A percentile compares a stretch with the other conserved stretches of the same genome.
These are phyloP conservation scores for Coemansia sp. DNA, from an alignment of 192 early-diverging fungal species.

Conservation along the genomic window DNA sequence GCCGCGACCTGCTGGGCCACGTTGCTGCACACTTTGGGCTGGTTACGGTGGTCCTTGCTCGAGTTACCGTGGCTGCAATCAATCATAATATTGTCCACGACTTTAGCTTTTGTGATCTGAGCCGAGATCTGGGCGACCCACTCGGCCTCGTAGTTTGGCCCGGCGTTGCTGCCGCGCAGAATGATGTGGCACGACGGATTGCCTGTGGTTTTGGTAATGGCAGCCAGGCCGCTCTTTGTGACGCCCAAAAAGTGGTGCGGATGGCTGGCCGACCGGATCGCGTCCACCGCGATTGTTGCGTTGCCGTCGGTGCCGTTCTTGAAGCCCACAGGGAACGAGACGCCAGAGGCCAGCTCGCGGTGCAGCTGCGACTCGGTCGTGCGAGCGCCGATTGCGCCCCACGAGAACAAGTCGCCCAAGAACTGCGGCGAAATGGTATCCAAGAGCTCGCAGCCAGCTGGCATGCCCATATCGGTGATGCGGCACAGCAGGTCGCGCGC, in stretches of 20 bases:
- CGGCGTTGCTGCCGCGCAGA: conserved; percentile 82
- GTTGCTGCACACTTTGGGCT: conserved; percentile 69
- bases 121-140: conserved; percentile 60
- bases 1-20: conserved; percentile 73
- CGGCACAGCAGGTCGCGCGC: conserved; percentile 78
- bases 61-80: conserved; percentile 96
- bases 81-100: conserved; percentile 80
- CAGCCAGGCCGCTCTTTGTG: conserved; percentile 90
- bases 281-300: conserved; percentile 70
- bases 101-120: conserved; percentile 62
- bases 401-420: conserved; percentile 88
- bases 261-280: conserved; percentile 67
- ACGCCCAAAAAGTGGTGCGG: conserved; percentile 93
- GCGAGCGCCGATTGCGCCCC: conserved; percentile 96
- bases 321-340: conserved; percentile 97
- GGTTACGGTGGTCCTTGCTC: conserved; percentile 84
- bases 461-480: conserved; percentile 81
- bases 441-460: conserved; percentile 85
- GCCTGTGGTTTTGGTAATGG: conserved; percentile 84
- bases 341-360: conserved; percentile 90
- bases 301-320: conserved; percentile 98
- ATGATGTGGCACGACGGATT: conserved; percentile 88
- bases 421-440: conserved; percentile 98
- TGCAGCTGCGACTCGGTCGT: conserved; percentile 96
- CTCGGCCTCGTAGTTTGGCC: conserved; percentile 82